Evolutionary conservation across 768 basidiomycete genomes (phyloP), one percentile per base, ranked within the genome.

Genomic region (Tremella yokohamensis): DNA sequence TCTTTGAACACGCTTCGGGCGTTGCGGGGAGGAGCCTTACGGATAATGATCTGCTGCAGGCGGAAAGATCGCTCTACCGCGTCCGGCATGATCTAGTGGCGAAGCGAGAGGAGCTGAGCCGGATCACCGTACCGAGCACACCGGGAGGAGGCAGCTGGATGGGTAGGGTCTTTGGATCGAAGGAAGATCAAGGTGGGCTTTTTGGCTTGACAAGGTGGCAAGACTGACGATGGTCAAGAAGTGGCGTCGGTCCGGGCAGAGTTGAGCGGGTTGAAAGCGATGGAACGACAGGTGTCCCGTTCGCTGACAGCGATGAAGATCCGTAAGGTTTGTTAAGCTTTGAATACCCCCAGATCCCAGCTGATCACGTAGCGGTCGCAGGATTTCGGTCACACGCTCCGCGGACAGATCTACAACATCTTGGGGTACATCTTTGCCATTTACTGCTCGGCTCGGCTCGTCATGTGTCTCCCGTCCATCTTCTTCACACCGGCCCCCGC

Each of bases 391-490:
- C 61, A 61, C 40, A 74, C 69, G 3, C 53, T 73, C 18, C 56
- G 60, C 8, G 75, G 75, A 2, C 64, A 61, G 26, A 29, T 65
- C 18, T 76, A 70, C 64, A 70, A 73, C 42, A 38, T 72, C n/a
- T 40, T 72, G 42, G 73, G 71, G 16, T 64, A 70, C 56, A 57
- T 65, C 9, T 76, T 76, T 42, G 75, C 71, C 3, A 45, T 66
- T 19, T 76, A 76, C 54, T 76, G 75, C 56, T 65, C 68, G 1
- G 73, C 75, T 22, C 66, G 75, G 16, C 54, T 76, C 8, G 25
- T 69, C 19, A 73, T 76, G 70, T 74, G 73, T 54, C 63, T 76
- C 7, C 70, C 71, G 0, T 73, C 75, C 1, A 48, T 76, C 37
- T 66, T 76, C 51, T 70, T 68, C 25, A 56, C 72, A 1, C 70